Evolutionary conservation across 2,329 filamentous ascomycete genomes (phyloP), one percentile per base, ranked within the genome.

Genomic region (Zymoseptoria brevis): DNA sequence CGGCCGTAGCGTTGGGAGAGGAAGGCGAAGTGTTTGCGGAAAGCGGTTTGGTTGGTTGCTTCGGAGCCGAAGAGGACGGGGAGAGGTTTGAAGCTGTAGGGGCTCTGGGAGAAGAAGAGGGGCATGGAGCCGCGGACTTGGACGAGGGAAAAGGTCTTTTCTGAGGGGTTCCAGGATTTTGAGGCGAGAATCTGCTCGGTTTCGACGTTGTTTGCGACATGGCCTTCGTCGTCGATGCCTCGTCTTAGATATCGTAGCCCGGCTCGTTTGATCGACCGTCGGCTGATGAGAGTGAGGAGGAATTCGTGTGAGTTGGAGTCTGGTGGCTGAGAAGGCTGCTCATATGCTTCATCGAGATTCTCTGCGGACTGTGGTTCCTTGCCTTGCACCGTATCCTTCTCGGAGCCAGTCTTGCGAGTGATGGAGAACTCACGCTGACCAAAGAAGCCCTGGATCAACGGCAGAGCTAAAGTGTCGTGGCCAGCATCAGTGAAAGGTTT

Each of bases 71-170:
- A 89, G 41, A 95, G 77, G 13, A 89, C 82, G 0, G 93, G 91
- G 9, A 88, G 81, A 0, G 94, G 94, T 70, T 96, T 96, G 65
- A 97, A 84, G 8, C 90, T 91, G 73, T 96, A 97, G 0, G 93
- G 92, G 0, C 89, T 90, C 69, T 99, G 94, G 0, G 92, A 95
- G 71, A 96, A 99, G 77, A 94, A 97, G 0, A 97, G 75, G 0
- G 94, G 94, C 63, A 97, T 96, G 21, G 92, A 96, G 6, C 92
- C 93, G 64, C 94, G 84, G 22, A 91, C 80, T 71, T 99, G 94
- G 3, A 95, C 77, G 67, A 96, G 95, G 0, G 91, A 96, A 72
- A 90, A 89, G 1, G 87, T 80, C 65, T 84, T 89, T 11, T 75
- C 72, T 11, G 80, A 75, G 0, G 80, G 71, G 19, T 85, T 80